Evolutionary conservation across 768 basidiomycete species (phyloP), one percentile per base, ranked within the genome.

Genomic region (Pulveroboletus sp.): DNA sequence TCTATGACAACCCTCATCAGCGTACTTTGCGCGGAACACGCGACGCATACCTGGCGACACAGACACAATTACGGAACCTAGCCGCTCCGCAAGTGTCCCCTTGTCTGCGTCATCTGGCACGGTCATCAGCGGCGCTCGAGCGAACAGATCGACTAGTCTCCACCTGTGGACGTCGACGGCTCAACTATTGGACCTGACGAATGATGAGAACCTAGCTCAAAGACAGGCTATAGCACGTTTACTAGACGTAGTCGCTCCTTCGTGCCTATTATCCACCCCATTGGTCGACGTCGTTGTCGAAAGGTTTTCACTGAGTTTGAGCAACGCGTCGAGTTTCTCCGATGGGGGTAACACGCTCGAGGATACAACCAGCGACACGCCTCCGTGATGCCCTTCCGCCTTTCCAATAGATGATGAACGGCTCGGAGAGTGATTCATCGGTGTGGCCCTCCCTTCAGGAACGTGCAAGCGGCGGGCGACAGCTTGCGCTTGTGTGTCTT

Each of bases 391-490:
- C 17, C 46, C 53, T 47, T 65, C 61, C 16, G 48, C 43, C 54
- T 61, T 63, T 43, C 60, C 61, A 44, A 63, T 47, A 9, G 75
- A 76, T 24, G 73, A 63, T 22, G 72, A 66, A 9, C 73, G 73
- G 55, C 69, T 73, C 2, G 64, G 67, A 23, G 68, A 63, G 11
- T 59, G 54, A 1, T 62, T 60, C 49, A 59, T 52, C 3, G 74
- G 75, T 1, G 73, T 73, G 3, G 60, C 60, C 30, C 76, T 66
- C 19, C 76, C 76, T 44, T 77, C 74, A 0, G 77, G 77, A 16
- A 78, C 75, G 51, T 79, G 75, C 43, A 78, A 58, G 20, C 71
- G 70, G 22, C 73, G 70, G 19, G 78, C 77, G 14, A 78, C 71
- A 40, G 64, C 67, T 53, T 75, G 73, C 7, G 77, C 77, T 52